Percentiles rank a stretch among this genome's conserved stretches.
Evolutionary conservation across 2,329 filamentous ascomycete genomes (phyloP).

Genomic region (Madurella fahalii): DNA sequence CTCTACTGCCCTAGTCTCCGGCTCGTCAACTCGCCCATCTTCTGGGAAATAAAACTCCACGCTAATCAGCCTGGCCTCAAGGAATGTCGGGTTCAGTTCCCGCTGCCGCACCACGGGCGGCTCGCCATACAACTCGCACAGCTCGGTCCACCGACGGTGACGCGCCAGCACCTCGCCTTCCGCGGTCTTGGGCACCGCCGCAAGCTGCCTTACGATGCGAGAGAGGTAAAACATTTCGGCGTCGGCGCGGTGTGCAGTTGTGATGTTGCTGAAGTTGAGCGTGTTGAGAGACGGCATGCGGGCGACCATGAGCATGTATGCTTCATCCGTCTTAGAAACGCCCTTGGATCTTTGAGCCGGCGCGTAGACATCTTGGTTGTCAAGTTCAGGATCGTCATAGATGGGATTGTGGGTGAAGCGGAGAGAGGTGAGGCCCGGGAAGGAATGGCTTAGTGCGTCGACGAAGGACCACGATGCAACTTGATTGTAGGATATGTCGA

Average conservation of each 20-base stretch:
- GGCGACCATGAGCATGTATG: conserved; percentile 82
- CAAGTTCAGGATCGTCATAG: conserved; percentile 51
- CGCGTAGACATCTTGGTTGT: conserved; percentile 21
- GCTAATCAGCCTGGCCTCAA: conserved; percentile 71
- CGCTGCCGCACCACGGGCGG: conserved; percentile 58
- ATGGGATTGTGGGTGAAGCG: conserved; percentile 85
- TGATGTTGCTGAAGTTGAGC: conserved; percentile 72
- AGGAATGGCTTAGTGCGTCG: conserved; percentile 60
- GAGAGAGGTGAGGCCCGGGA: conserved; percentile 71
- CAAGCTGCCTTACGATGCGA: conserved; percentile 72
- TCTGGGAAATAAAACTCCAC: conserved; percentile 49
- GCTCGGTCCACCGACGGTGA: conserved; percentile 68
- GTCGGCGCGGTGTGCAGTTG: conserved; percentile 70
- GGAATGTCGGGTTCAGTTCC: conserved; percentile 68
- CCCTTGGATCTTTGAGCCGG: conserved; percentile 32
- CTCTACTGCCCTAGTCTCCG: not conserved
- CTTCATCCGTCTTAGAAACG: conserved; percentile 64
- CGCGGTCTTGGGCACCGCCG: conserved; percentile 51
- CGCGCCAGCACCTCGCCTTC: conserved; percentile 52
- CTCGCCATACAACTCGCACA: conserved; percentile 73
- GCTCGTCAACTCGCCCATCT: not conserved
- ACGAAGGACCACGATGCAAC: conserved; percentile 70
- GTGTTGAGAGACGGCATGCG: conserved; percentile 63
- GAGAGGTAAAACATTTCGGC: conserved; percentile 93
- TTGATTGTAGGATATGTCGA: conserved; percentile 71